Percentiles rank a stretch among this genome's conserved stretches.
Conservation (phyloP, 1,284 basidiomycete species). For the Leccinum cinnamomeum region DNA sequence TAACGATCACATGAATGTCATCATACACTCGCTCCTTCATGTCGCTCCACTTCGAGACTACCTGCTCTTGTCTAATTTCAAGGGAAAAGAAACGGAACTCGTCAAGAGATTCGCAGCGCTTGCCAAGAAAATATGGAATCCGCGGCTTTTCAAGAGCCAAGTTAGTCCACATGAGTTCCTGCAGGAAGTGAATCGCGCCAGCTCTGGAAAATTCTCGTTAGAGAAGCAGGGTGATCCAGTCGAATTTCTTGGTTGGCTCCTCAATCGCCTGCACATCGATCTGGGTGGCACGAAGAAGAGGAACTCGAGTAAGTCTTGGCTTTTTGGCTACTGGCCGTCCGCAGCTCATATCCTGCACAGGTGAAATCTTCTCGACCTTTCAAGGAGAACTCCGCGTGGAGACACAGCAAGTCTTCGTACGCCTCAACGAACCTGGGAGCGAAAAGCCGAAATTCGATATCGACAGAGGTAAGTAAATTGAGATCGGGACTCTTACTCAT, state of each 20-base stretch:
- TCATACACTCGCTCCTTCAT: slow-evolving; percentile 93
- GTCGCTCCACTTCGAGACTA: slow-evolving; percentile 88
- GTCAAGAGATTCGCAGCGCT: slow-evolving; percentile 84
- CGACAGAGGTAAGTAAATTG: slow-evolving; percentile 65
- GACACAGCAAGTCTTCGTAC: slow-evolving; percentile 89
- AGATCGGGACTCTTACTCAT: slow-evolving; percentile 19
- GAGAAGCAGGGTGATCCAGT: slow-evolving; percentile 95
- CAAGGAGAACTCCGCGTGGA: slow-evolving; percentile 93
- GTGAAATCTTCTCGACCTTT: slow-evolving; percentile 91
- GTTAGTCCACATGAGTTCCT: slow-evolving; percentile 98
- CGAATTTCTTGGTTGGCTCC: slow-evolving; percentile 94
- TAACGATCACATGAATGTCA: slow-evolving; percentile 97
- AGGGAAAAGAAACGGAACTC: slow-evolving; percentile 80
- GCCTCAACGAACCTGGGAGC: slow-evolving; percentile 68
- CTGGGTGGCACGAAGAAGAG: slow-evolving; percentile 86
- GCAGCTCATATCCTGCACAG: slow-evolving; percentile 39
- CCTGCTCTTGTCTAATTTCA: slow-evolving; percentile 74
- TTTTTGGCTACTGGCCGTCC: slow-evolving; percentile 14
- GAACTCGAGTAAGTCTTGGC: slow-evolving; percentile 68
- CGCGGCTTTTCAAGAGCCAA: slow-evolving; percentile 94
- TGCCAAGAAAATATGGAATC: slow-evolving; percentile 95
- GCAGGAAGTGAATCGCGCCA: slow-evolving; percentile 91
- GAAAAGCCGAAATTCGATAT: slow-evolving; percentile 89
- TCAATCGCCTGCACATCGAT: slow-evolving; percentile 92
- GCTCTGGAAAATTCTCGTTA: slow-evolving; percentile 86